These are phyloP conservation scores for Penicillium maclennaniae DNA, from an alignment of 495 filamentous ascomycete species.

Conservation along the genomic window DNA sequence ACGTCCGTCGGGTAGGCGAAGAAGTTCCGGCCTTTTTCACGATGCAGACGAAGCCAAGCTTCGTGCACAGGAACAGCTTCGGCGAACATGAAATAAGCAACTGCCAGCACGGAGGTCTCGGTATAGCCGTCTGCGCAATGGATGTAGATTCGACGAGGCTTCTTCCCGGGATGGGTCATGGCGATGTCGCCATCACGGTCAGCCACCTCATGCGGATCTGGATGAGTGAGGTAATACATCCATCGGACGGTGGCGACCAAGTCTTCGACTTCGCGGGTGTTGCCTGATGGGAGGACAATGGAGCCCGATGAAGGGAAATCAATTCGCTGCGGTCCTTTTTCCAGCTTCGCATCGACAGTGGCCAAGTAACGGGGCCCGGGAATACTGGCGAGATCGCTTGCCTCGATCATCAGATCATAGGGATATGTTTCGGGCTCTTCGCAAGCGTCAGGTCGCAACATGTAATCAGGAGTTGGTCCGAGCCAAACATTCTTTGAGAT, in stretches of 20 bases:
- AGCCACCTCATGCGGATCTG: constrained; percentile 35
- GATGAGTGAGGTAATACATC: constrained; percentile 76
- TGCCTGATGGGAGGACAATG: constrained; percentile 76
- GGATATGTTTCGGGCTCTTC: constrained; percentile 27
- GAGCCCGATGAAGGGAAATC: constrained; percentile 93
- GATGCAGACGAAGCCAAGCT: constrained; percentile 85
- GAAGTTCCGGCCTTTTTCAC: constrained; percentile 80
- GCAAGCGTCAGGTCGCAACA: constrained; percentile 22
- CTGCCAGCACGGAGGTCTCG: constrained; percentile 78
- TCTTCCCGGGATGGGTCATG: constrained; percentile 39
- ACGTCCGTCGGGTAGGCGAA: constrained; percentile 94
- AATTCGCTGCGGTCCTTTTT: constrained; percentile 55
- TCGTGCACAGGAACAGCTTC: constrained; percentile 74
- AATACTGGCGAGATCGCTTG: constrained; percentile 72
- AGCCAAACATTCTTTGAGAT: constrained; percentile 87
- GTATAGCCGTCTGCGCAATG: constrained; percentile 97
- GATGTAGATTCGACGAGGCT: constrained; percentile 67
- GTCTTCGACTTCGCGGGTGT: constrained; percentile 72
- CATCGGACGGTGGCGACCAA: constrained; percentile 83
- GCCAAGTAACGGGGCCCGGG: constrained; percentile 54
- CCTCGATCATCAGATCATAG: constrained; percentile 78
- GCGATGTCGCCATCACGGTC: constrained; percentile 59
- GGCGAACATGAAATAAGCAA: constrained; percentile 89
- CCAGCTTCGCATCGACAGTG: constrained; percentile 55
- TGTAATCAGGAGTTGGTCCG: constrained; percentile 77